Base-by-base conservation (phyloP, 2,329 filamentous ascomycete species). In the Talaromyces sp. region DNA sequence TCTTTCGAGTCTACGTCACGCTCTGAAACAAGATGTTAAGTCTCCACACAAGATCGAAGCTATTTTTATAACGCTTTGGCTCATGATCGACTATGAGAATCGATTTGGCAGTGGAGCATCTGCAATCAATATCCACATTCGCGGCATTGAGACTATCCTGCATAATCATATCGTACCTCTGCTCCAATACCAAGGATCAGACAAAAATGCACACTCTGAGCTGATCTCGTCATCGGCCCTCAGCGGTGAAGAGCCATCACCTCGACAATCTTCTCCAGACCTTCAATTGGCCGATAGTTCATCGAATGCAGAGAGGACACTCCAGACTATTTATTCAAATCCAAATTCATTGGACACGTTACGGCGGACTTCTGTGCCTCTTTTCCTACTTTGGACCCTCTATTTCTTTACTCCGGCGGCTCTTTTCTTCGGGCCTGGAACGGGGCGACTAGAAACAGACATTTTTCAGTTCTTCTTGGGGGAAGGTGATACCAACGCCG, bases 61-160 rank as follows among this genome's bases (percentile, higher is more conserved):
- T 8, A 62, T 65, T 8, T 66, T 65, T 29, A 64, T 67, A 37
- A 67, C 65, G 2, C 37, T 68, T 13, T 66, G 59, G 62, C 45
- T 65, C 24, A 65, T 67, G 62, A 60, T 66, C n/a, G 64, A 65
- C 42, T 67, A 67, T 19, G 65, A 66, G 40, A 60, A 64, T 36
- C 57, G 63, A 10, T 63, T 65, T 32, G 64, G 62, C 13, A 62
- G 59, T 27, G 64, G 63, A 29, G 55, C 53, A 10, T 36, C 63
- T 9, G 63, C 61, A 1, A 66, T 65, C 5, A 64, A 64, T 35
- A 57, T 67, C 3, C 64, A 64, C 41, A 60, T 66, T 17, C 52
- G 52, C 7, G 64, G 64, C 3, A 61, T 67, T 24, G 52, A 60
- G 32, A 61, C 47, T 13, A 41, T 65, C 16, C 55, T 67, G 7